Evolutionary conservation across 768 basidiomycete genomes (phyloP).

Genomic region (Tylopilus sp.): DNA sequence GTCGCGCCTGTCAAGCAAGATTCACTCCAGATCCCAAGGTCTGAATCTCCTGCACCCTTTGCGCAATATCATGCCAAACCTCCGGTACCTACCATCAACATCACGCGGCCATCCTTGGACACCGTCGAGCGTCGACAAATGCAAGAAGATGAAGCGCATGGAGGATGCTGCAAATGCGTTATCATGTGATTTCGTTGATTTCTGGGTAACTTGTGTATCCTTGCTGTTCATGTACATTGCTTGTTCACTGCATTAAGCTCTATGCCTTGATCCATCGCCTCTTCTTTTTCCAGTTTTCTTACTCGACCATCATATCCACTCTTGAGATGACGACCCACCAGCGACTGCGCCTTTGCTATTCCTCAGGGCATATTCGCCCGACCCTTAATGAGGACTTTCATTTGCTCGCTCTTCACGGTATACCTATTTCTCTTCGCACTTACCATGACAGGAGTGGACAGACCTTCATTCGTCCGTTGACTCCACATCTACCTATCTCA

Average conservation of each 20-base stretch:
- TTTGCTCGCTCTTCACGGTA: slow-evolving; percentile 19
- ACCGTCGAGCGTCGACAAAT: slow-evolving; percentile 25
- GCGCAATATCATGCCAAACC: slow-evolving; percentile 44
- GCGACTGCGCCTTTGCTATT: slow-evolving; percentile 5
- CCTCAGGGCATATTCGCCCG: slow-evolving; percentile 2
- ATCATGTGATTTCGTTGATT: slow-evolving; percentile 62
- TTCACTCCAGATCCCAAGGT: slow-evolving; percentile 18
- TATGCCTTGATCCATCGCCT: slow-evolving; percentile 1
- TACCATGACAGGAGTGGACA: slow-evolving; percentile 24
- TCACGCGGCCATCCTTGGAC: slow-evolving; percentile 31
- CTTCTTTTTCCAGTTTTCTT: neutral
- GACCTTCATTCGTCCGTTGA: slow-evolving; percentile 12
- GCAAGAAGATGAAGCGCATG: slow-evolving; percentile 39
- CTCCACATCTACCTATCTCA: slow-evolving; percentile 16
- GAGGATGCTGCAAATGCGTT: slow-evolving; percentile 75
- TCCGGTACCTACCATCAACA: slow-evolving; percentile 31
- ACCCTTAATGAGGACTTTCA: slow-evolving; percentile 11
- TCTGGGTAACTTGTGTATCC: slow-evolving; percentile 19
- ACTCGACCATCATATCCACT: slow-evolving; percentile 9
- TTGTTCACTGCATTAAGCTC: slow-evolving; percentile 20
- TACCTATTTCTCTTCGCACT: slow-evolving; percentile 14
- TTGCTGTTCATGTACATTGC: slow-evolving; percentile 22
- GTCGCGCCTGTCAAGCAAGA: slow-evolving; percentile 29
- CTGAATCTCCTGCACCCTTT: slow-evolving; percentile 60
- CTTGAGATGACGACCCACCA: slow-evolving; percentile 16